These are phyloP conservation scores for Saposhnikovia divaricata DNA, from an alignment of 129 eudicot species.

Conservation along the genomic window DNA sequence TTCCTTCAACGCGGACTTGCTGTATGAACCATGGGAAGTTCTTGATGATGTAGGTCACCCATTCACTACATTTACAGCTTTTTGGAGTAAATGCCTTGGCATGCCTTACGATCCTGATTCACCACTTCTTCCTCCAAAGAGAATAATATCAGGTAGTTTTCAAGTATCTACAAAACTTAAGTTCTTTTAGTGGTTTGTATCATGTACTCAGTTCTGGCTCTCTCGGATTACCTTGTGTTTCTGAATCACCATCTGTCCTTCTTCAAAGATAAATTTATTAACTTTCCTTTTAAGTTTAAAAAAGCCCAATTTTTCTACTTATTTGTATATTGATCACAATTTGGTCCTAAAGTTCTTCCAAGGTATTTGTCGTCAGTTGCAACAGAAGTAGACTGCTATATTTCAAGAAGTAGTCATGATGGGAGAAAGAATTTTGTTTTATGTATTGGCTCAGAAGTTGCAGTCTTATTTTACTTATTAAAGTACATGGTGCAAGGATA, in stretches of 20 bases:
- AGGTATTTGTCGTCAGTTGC: background rate
- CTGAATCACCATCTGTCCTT: conserved; percentile 79
- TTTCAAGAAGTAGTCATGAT: background rate
- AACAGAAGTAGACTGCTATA: background rate
- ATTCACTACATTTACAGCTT: conserved; percentile 56
- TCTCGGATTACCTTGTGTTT: conserved; percentile 61
- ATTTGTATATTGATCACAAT: conserved; percentile 18
- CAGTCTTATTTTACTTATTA: no score
- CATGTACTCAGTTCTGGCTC: conserved; percentile 34
- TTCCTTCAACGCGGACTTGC: conserved; percentile 87
- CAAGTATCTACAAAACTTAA: background rate
- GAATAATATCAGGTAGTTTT: conserved; percentile 70
- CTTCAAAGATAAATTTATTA: conserved; percentile 86
- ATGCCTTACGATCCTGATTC: conserved; percentile 93
- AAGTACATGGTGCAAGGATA: background rate
- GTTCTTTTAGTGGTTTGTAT: background rate
- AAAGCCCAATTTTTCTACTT: background rate
- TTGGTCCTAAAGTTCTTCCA: background rate
- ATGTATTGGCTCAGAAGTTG: no score
- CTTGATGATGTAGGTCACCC: conserved; percentile 62
- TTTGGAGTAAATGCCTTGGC: conserved; percentile 93
- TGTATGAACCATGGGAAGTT: conserved; percentile 97
- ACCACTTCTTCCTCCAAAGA: conserved; percentile 90
- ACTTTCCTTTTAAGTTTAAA: background rate
- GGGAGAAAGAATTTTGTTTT: background rate